Evolutionary conservation across 345 rosid genomes (phyloP).

Genomic region (rapeseed (Brassica napus)): Da-Ae NC_063451.1:44049001-44049500

Average conservation of each 20-base stretch:
- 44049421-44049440: conserved; percentile 25
- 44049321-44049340: background rate
- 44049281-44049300: background rate
- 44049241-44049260: background rate
- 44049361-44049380: background rate
- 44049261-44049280: background rate
- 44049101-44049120: background rate
- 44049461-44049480: background rate
- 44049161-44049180: background rate
- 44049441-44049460: conserved; percentile 14
- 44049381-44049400: background rate
- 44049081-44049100: background rate
- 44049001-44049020: background rate
- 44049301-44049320: background rate
- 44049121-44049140: background rate
- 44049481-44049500: background rate
- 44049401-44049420: background rate
- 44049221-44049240: background rate
- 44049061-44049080: background rate
- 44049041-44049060: background rate
- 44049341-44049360: background rate
- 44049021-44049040: background rate
- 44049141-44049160: background rate
- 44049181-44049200: background rate
- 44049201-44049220: background rate